phyloP scores from a whole-genome alignment of 1,284 basidiomycete genomes.

The Clitocybe nebularis region DNA sequence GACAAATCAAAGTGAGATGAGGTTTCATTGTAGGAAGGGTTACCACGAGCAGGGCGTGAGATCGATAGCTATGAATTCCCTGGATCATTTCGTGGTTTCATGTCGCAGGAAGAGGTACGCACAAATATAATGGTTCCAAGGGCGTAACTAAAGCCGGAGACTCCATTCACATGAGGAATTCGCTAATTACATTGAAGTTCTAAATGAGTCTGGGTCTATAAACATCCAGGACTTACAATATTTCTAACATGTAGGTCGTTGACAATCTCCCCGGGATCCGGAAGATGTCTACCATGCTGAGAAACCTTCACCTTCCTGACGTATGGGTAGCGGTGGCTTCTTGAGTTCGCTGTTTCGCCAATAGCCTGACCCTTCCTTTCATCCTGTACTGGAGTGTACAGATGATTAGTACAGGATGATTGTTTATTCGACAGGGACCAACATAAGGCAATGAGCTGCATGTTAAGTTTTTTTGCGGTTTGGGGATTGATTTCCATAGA shows the following conservation, averaged over 20 bases:
- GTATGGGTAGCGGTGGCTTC: background rate
- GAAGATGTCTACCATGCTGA: background rate
- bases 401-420: background rate
- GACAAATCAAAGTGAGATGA: conserved; percentile 16
- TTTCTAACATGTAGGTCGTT: background rate
- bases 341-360: background rate
- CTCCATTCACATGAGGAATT: conserved; percentile 5
- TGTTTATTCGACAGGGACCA: background rate
- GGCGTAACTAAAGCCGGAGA: conserved; percentile 12
- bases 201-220: background rate
- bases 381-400: too few relatives aligned
- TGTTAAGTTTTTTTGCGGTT: background rate
- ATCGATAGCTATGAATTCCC: conserved; percentile 13
- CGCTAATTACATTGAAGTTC: background rate
- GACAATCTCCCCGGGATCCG: background rate
- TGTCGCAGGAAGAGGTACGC: background rate
- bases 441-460: background rate
- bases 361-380: background rate
- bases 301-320: background rate
- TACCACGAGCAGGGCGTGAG: conserved; percentile 1
- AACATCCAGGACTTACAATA: background rate
- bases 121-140: conserved; percentile 4
- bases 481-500: background rate
- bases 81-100: too few relatives aligned
- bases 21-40: conserved; percentile 7